Conservation (phyloP, 225 moss, liverwort and hornwort genomes). For the Rhytidiadelphus loreus region DNA sequence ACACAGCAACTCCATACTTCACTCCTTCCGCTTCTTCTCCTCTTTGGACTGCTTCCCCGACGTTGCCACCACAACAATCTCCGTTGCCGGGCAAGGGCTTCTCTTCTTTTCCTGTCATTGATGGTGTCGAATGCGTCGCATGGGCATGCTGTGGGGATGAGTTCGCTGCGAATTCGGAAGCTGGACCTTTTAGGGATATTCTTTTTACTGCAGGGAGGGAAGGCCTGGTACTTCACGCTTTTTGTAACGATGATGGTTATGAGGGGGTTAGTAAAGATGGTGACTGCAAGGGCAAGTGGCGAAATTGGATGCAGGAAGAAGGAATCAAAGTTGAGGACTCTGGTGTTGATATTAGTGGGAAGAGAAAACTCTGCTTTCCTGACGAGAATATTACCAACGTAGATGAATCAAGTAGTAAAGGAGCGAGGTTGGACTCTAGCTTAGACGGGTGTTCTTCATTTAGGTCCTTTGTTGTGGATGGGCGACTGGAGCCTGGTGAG, state of each 20-base stretch:
- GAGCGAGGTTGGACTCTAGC: conserved; percentile 1
- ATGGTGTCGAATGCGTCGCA: conserved; percentile 48
- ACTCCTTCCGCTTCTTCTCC: conserved; percentile 45
- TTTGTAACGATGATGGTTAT: conserved; percentile 6
- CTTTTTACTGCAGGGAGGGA: conserved; percentile 52
- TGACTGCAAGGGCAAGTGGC: conserved; percentile 43
- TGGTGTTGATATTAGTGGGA: conserved; percentile 17
- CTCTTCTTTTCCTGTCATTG: conserved; percentile 39
- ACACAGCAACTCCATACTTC: conserved; percentile 43
- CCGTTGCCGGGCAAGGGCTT: background rate
- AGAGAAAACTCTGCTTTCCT: conserved; percentile 40
- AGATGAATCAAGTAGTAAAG: background rate
- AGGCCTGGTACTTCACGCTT: conserved; percentile 60
- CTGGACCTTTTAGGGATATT: conserved; percentile 60
- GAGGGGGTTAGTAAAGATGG: background rate
- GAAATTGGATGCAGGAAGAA: conserved; percentile 39
- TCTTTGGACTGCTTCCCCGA: conserved; percentile 15
- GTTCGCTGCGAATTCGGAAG: conserved; percentile 49
- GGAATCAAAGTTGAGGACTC: conserved; percentile 9
- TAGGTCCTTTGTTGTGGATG: conserved; percentile 59
- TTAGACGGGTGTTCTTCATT: conserved; percentile 29
- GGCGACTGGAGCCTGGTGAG: conserved; percentile 35
- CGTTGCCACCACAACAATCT: background rate
- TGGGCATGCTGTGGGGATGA: conserved; percentile 72
- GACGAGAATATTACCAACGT: conserved; percentile 14